Base-by-base conservation (phyloP, 257 asterid species). In the Paulownia fortunei region DNA sequence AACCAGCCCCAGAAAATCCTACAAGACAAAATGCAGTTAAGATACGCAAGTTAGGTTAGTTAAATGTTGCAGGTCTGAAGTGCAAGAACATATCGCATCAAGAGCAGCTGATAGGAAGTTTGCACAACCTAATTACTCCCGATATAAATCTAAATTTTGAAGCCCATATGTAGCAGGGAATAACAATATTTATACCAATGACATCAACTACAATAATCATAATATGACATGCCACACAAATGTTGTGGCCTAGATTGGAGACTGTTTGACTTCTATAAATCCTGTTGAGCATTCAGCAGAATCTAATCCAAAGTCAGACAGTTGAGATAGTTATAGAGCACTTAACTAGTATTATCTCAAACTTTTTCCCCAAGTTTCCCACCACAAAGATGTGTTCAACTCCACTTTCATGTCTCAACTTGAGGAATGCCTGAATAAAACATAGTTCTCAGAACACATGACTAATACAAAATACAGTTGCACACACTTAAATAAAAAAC, bases 1-100 rank as follows among this genome's bases (percentile, higher is more conserved):
- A 75, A 96, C 99, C 76, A 96, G 89, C 79, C 99, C 97, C 83
- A 96, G 90, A 84, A 96, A 96, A 87, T 93, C 98, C 99, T 96
- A 84, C 90, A 88, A 87, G 81, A 84, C 74, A 78, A 64, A 72
- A 55, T 46, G 44, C 72, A 36, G 79, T 76, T 55, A 80, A 49
- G 77, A 61, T 61, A 54, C 15, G 60, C 26, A 74, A 32, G 79
- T 49, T 32, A 61, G 27, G 66, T 41, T 59, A 62, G 54, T 41
- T 26, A 67, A 32, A 55, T 52, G 21, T 58, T 24, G 42, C n/a
- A 52, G 6, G 36, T 42, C 54, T 51, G 18, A 55, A 69, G 72
- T 54, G 62, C 64, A 76, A 75, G 59, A 51, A 65, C 5, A 47
- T 58, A 52, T 21, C 23, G 19, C 34, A 68, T 21, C 15, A 52